phyloP scores from a whole-genome alignment of 2,329 filamentous ascomycete species.

The Metarhizium rileyi region DNA sequence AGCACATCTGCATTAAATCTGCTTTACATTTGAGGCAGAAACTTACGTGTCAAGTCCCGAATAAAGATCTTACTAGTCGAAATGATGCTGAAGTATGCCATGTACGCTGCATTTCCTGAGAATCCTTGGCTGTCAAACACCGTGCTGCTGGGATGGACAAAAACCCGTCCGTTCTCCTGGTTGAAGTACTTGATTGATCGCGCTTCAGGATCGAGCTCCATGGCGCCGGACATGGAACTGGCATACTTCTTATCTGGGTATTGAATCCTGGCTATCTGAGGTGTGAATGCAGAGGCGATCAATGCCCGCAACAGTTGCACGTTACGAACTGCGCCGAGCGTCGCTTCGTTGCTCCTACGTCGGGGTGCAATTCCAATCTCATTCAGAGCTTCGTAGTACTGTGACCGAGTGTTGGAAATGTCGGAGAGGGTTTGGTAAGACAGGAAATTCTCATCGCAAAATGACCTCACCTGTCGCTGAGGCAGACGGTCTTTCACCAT shows the following conservation, averaged over 20 bases:
- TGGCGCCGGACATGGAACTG: constrained; percentile 74
- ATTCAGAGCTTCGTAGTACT: constrained; percentile 76
- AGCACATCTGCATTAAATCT: constrained; percentile 5
- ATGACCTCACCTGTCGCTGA: constrained; percentile 57
- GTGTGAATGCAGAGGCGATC: constrained; percentile 65
- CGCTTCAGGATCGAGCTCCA: constrained; percentile 88
- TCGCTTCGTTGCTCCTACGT: constrained; percentile 21
- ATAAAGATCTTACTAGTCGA: constrained; percentile 88
- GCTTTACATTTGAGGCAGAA: background rate
- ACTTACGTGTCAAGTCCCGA: constrained; percentile 77
- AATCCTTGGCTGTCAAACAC: constrained; percentile 78
- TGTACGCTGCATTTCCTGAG: constrained; percentile 62
- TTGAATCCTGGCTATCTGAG: constrained; percentile 84
- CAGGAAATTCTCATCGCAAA: constrained; percentile 81
- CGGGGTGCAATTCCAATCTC: constrained; percentile 70
- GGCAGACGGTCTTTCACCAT: constrained; percentile 48
- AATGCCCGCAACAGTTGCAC: constrained; percentile 55
- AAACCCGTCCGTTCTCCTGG: constrained; percentile 75
- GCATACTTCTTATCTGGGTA: constrained; percentile 96
- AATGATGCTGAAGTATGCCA: constrained; percentile 89
- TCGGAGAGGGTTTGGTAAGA: constrained; percentile 76
- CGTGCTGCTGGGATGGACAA: constrained; percentile 83
- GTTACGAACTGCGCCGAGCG: constrained; percentile 21
- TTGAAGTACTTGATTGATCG: constrained; percentile 88
- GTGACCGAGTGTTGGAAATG: constrained; percentile 74